Evolutionary conservation across 1,139 yeast species (phyloP).

Genomic region (Suhomyces terraborum): DNA sequence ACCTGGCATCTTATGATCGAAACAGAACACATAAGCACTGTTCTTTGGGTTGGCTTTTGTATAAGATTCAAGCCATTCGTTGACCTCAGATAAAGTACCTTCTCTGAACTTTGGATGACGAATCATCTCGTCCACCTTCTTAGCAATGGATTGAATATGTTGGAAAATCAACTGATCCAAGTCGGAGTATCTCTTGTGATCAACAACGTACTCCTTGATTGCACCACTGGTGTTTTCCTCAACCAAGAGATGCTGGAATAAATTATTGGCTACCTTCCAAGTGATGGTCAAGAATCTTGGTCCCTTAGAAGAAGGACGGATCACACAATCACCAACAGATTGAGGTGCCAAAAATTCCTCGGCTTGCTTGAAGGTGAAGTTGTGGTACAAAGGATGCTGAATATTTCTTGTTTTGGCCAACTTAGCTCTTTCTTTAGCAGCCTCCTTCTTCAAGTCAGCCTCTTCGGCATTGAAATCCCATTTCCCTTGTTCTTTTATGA

Average conservation of each 20-base stretch:
- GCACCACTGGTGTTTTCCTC: slow-evolving; percentile 62
- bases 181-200: slow-evolving; percentile 72
- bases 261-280: slow-evolving; percentile 91
- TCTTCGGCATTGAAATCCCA: slow-evolving; percentile 88
- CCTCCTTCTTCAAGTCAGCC: slow-evolving; percentile 60
- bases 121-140: slow-evolving; percentile 81
- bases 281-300: slow-evolving; percentile 86
- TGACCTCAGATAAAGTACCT: slow-evolving; percentile 79
- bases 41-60: slow-evolving; percentile 89
- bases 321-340: slow-evolving; percentile 88
- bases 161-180: slow-evolving; percentile 90
- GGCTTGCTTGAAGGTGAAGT: slow-evolving; percentile 83
- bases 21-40: slow-evolving; percentile 89
- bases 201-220: slow-evolving; percentile 68
- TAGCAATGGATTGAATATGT: slow-evolving; percentile 83
- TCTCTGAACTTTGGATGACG: slow-evolving; percentile 85
- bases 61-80: slow-evolving; percentile 85
- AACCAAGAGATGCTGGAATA: slow-evolving; percentile 90
- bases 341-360: slow-evolving; percentile 90
- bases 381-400: slow-evolving; percentile 89
- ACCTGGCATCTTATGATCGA: slow-evolving; percentile 90
- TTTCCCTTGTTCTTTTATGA: slow-evolving; percentile 59
- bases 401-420: slow-evolving; percentile 64
- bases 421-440: slow-evolving; percentile 60
- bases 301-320: slow-evolving; percentile 93